Base-by-base conservation (phyloP, 1,284 basidiomycete species). In the Microbotryum lychnidis-dioicae region DNA sequence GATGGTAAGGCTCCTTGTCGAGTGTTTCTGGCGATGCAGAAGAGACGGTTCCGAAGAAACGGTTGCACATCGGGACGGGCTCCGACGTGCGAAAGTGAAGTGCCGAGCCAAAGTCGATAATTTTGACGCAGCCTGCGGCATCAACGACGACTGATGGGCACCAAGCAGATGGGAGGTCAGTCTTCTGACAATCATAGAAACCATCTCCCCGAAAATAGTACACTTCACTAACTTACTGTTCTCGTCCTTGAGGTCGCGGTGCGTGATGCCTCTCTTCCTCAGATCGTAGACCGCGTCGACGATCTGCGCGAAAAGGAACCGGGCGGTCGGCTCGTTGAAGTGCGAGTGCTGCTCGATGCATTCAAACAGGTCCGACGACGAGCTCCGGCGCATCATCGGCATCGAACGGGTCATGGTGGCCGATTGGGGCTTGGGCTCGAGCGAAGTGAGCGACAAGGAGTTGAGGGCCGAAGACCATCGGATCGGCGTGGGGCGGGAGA, bases 31-130 rank as follows among this genome's bases (percentile, higher is more conserved):
- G 82, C 25, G 67, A 62, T 44, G 72, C 75, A 70, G 88, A 90
- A 16, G 85, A 85, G 33, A 85, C 83, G 16, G 87, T 90, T 50
- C 88, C 87, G 72, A 83, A 88, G 77, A 91, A 91, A 46, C 83
- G 79, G 25, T 45, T 31, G 56, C 50, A 56, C 31, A 10, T 20
- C 1, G 18, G 63, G 66, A 65, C 0, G 66, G 67, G 44, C 64
- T 57, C 56, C 3, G 56, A 8, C 7, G 83, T 82, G 72, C 84
- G 57, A 83, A 83, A 66, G 88, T 81, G 25, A 86, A 85, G 29
- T 18, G 89, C 88, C 64, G 87, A 88, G 52, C 91, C 89, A 75
- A 94, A 94, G 76, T 94, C 91, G 72, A 94, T 89, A 56, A 94
- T 80, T 74, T 94, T 94, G 71, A 93, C 87, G 69, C 57, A 68